Conservation (phyloP, 805 yeast genomes). For the Candida ponderosae region DNA sequence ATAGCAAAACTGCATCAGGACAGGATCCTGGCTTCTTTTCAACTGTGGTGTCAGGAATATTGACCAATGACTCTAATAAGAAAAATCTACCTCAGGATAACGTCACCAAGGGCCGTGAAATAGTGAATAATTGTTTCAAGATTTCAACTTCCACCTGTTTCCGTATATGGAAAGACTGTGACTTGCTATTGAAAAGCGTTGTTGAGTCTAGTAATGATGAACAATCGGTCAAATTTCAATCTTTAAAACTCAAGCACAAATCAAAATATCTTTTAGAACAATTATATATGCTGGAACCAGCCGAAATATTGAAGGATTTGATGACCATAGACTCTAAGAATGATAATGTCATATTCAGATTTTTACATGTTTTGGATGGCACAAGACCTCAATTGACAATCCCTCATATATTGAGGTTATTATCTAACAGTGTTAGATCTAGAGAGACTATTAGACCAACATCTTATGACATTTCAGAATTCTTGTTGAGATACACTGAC, state of each 20-base stretch:
- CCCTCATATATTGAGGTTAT: slow-evolving; percentile 55
- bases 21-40: slow-evolving; percentile 42
- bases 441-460: slow-evolving; percentile 15
- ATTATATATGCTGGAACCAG: slow-evolving; percentile 58
- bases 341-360: slow-evolving; percentile 37
- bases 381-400: slow-evolving; percentile 70
- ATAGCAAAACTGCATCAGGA: slow-evolving; percentile 21
- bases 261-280: slow-evolving; percentile 59
- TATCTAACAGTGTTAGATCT: slow-evolving; percentile 35
- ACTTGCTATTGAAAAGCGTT: slow-evolving; percentile 21
- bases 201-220: slow-evolving; percentile 5
- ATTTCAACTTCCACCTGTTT: slow-evolving; percentile 48
- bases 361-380: slow-evolving; percentile 77
- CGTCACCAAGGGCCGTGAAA: slow-evolving; percentile 9
- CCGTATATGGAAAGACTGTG: slow-evolving; percentile 68
- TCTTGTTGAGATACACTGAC: slow-evolving; percentile 47
- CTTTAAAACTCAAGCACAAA: slow-evolving; percentile 59
- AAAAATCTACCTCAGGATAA: not conserved
- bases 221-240: slow-evolving; percentile 36
- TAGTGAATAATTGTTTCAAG: slow-evolving; percentile 42
- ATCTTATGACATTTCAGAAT: slow-evolving; percentile 8
- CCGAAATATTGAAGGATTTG: slow-evolving; percentile 64
- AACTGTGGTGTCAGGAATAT: slow-evolving; percentile 73
- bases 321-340: slow-evolving; percentile 19
- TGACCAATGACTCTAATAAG: slow-evolving; percentile 49